phyloP scores from a whole-genome alignment of 2,329 filamentous ascomycete species.

The Aspergillus carbonarius region DNA sequence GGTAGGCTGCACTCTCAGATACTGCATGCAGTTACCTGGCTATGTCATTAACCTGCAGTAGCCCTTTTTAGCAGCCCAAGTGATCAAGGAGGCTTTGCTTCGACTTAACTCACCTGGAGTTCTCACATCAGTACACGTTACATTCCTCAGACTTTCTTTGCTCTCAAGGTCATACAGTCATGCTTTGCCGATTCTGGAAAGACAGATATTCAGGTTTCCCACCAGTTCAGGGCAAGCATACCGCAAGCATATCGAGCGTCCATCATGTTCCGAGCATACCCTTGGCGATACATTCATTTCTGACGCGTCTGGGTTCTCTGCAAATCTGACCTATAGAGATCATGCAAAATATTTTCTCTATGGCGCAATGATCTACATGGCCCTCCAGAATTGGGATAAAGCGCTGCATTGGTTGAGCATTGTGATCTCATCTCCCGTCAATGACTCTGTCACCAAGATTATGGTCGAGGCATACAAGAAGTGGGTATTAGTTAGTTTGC shows the following conservation, averaged over 20 bases:
- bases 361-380: conserved; percentile 65
- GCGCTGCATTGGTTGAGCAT: conserved; percentile 63
- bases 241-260: conserved; percentile 21
- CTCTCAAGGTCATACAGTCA: conserved; percentile 39
- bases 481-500: conserved; percentile 75
- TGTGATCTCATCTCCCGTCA: conserved; percentile 66
- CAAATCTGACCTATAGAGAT: conserved; percentile 40
- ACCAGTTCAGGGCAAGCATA: conserved; percentile 23
- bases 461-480: conserved; percentile 92
- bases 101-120: conserved; percentile 44
- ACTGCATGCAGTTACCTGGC: conserved; percentile 8
- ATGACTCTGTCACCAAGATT: conserved; percentile 66
- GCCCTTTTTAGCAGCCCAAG: conserved; percentile 40
- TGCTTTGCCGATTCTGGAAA: conserved; percentile 43
- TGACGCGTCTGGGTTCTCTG: conserved; percentile 39
- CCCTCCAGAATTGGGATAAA: conserved; percentile 60
- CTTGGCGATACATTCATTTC: conserved; percentile 37
- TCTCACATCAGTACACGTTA: conserved; percentile 46
- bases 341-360: conserved; percentile 66
- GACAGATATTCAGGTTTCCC: conserved; percentile 45
- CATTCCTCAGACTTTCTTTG: conserved; percentile 45
- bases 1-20: conserved; percentile 24
- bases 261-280: conserved; percentile 32
- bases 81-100: conserved; percentile 46
- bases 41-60: conserved; percentile 21